Conservation (phyloP, 2,329 filamentous ascomycete genomes). For the Trichoderma polysporum region DNA sequence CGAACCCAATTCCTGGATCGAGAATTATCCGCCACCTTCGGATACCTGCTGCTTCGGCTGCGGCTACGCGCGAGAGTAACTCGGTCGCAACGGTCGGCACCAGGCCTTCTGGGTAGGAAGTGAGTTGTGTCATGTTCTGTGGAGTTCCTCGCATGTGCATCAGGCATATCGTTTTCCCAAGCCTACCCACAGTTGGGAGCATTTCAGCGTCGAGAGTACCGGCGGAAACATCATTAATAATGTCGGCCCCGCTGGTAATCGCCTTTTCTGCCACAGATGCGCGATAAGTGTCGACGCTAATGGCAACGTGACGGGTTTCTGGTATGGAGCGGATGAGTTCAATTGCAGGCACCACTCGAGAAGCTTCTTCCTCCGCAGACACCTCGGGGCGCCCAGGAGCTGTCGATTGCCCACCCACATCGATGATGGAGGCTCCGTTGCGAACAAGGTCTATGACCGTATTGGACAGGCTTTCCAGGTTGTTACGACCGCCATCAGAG, state of each 20-base stretch:
- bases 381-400: slow-evolving; percentile 72
- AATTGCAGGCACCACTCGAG: slow-evolving; percentile 78
- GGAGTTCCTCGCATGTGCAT: slow-evolving; percentile 96
- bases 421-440: slow-evolving; percentile 78
- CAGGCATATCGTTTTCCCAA: slow-evolving; percentile 75
- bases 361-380: slow-evolving; percentile 68
- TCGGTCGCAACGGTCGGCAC: slow-evolving; percentile 65
- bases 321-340: slow-evolving; percentile 66
- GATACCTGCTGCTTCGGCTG: slow-evolving; percentile 77
- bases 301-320: slow-evolving; percentile 61
- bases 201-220: slow-evolving; percentile 77
- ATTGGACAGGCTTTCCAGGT: slow-evolving; percentile 51
- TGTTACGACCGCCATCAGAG: slow-evolving; percentile 78
- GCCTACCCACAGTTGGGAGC: slow-evolving; percentile 73
- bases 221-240: slow-evolving; percentile 92
- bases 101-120: slow-evolving; percentile 68
- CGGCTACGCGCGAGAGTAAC: slow-evolving; percentile 66
- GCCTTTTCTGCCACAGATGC: slow-evolving; percentile 77
- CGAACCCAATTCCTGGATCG: slow-evolving; percentile 92
- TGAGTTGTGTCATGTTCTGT: slow-evolving; percentile 71
- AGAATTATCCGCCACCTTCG: slow-evolving; percentile 92
- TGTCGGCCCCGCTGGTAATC: slow-evolving; percentile 76
- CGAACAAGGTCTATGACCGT: slow-evolving; percentile 63
- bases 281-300: slow-evolving; percentile 92
- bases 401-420: slow-evolving; percentile 91